phyloP scores from a whole-genome alignment of 148 eudicot genomes.

The Camellia sinensis region DNA sequence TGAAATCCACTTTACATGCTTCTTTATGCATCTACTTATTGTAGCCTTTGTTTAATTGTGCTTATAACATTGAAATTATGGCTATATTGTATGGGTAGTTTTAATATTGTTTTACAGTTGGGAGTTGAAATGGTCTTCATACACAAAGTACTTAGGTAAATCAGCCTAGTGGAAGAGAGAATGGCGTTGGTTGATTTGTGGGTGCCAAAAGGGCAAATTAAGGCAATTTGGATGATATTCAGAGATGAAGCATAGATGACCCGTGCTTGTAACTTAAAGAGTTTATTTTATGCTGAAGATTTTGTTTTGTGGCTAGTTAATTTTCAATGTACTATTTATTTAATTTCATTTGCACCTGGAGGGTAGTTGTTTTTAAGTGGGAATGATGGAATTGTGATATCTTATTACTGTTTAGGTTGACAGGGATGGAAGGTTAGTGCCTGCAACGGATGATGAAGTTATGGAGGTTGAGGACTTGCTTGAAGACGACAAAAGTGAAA shows the following conservation, averaged over 20 bases:
- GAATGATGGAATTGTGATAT: neutral
- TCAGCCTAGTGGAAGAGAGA: too few relatives aligned
- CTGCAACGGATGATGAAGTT: slow-evolving; percentile 85
- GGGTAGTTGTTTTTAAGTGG: neutral
- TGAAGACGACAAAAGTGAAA: slow-evolving; percentile 47
- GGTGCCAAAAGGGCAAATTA: neutral
- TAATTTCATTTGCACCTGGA: neutral
- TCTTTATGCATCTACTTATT: neutral
- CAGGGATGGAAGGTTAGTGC: slow-evolving; percentile 70
- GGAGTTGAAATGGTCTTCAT: too few relatives aligned
- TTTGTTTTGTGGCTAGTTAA: neutral
- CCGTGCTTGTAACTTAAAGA: neutral
- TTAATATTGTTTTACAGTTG: too few relatives aligned
- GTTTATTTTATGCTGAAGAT: neutral
- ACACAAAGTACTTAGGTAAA: too few relatives aligned
- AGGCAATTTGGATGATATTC: neutral
- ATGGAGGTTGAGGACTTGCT: slow-evolving; percentile 78
- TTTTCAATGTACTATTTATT: neutral
- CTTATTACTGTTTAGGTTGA: slow-evolving; percentile 51
- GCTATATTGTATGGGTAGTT: too few relatives aligned
- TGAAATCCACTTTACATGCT: neutral
- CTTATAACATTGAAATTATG: too few relatives aligned
- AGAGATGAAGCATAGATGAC: too few relatives aligned
- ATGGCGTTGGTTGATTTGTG: neutral
- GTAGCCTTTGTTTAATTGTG: too few relatives aligned